Conservation (phyloP, 257 asterid species). For the Coffea eugenioides region DNA sequence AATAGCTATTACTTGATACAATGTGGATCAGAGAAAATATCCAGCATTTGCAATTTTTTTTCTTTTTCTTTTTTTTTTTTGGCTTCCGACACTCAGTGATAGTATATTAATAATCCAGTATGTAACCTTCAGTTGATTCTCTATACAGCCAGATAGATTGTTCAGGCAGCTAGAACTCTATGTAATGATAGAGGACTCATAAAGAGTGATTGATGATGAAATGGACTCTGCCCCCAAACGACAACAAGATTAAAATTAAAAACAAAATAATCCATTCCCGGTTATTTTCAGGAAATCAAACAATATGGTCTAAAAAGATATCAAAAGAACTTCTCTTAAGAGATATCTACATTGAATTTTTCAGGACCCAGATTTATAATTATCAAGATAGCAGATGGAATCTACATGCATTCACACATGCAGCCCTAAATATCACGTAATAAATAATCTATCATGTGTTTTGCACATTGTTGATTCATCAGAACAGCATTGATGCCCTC, state of each 20-base stretch:
- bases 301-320: background rate
- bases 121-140: background rate
- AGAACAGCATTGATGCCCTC: slow-evolving; percentile 15
- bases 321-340: background rate
- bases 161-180: background rate
- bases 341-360: background rate
- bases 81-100: background rate
- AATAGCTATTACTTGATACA: background rate
- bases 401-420: background rate
- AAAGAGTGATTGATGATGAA: background rate
- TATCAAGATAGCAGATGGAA: background rate
- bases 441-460: background rate
- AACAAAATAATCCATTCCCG: background rate
- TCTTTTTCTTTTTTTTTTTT: background rate
- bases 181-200: background rate
- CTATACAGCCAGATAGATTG: background rate
- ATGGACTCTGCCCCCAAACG: background rate
- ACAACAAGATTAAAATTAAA: background rate
- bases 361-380: no score
- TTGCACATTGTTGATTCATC: background rate
- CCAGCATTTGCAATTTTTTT: no score
- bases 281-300: background rate
- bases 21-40: no score
- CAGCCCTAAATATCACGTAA: background rate
- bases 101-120: no score